These are phyloP conservation scores for Saitozyma podzolica DNA, from an alignment of 768 basidiomycete genomes.

Conservation along the genomic window DNA sequence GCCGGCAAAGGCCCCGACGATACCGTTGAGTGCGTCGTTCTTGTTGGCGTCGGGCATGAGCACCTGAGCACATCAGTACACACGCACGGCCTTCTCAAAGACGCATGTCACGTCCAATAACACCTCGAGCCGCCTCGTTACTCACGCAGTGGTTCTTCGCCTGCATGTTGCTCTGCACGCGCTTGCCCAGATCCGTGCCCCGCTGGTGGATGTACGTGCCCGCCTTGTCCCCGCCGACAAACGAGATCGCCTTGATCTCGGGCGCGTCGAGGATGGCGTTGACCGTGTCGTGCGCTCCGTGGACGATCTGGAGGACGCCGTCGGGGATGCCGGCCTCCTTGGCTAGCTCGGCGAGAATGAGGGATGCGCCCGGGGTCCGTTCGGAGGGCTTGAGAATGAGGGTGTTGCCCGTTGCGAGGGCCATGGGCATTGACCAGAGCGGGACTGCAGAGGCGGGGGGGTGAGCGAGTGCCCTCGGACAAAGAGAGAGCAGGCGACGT, in stretches of 20 bases:
- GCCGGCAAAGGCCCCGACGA: slow-evolving; percentile 87
- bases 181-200: slow-evolving; percentile 47
- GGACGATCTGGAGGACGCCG: slow-evolving; percentile 74
- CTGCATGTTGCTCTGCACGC: slow-evolving; percentile 14
- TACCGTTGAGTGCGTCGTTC: slow-evolving; percentile 81
- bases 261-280: slow-evolving; percentile 86
- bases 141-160: slow-evolving; percentile 20
- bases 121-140: slow-evolving; percentile 42
- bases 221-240: slow-evolving; percentile 87
- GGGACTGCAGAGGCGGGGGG: slow-evolving; percentile 3
- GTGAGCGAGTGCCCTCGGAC: background rate
- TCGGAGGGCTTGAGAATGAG: slow-evolving; percentile 90
- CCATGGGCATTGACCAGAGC: slow-evolving; percentile 14
- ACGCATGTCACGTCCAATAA: background rate
- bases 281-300: slow-evolving; percentile 85
- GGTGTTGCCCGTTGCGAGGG: slow-evolving; percentile 67
- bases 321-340: slow-evolving; percentile 63
- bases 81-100: slow-evolving; percentile 40
- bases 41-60: slow-evolving; percentile 91
- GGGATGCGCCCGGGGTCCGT: slow-evolving; percentile 89
- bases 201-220: slow-evolving; percentile 88
- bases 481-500: background rate
- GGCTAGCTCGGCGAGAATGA: slow-evolving; percentile 92
- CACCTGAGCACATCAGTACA: slow-evolving; percentile 61
- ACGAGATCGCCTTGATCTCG: slow-evolving; percentile 83